Percentiles rank a stretch among this genome's conserved stretches.
Evolutionary conservation across 192 early-diverging fungal genomes (phyloP).

Genomic region (Backusella australiensis): DNA sequence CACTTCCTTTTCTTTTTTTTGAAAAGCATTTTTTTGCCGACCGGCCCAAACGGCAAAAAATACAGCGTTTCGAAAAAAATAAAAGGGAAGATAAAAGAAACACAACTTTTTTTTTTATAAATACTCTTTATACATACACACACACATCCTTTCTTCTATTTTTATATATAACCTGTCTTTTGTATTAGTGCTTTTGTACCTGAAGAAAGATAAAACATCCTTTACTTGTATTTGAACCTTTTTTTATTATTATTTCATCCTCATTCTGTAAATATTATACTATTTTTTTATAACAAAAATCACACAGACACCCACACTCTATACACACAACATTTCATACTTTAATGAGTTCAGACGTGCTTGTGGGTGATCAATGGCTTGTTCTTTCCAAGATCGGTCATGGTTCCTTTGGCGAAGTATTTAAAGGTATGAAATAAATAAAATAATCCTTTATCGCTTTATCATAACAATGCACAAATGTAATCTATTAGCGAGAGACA

Average conservation of each 20-base stretch:
- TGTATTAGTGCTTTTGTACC: not conserved
- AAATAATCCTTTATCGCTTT: not conserved
- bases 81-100: not conserved
- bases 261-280: not conserved
- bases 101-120: not conserved
- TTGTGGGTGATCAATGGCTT: constrained; percentile 53
- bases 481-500: constrained; percentile 40
- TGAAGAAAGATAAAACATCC: not conserved
- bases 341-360: constrained; percentile 16
- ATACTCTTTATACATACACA: not conserved
- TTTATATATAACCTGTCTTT: not conserved
- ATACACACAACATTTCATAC: not conserved
- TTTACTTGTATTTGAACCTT: not conserved
- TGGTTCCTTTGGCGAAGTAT: constrained; percentile 60
- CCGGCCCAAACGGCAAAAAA: not conserved
- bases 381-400: constrained; percentile 55
- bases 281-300: not conserved
- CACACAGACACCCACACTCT: not conserved
- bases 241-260: not conserved
- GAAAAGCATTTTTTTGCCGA: not conserved
- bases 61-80: not conserved
- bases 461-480: not conserved
- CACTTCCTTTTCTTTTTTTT: not conserved
- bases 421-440: constrained; percentile 42
- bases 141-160: not conserved